Evolutionary conservation across 305 asterid species (phyloP), one percentile per base, ranked within the genome.

Genomic region (Fraxinus ornus): DNA sequence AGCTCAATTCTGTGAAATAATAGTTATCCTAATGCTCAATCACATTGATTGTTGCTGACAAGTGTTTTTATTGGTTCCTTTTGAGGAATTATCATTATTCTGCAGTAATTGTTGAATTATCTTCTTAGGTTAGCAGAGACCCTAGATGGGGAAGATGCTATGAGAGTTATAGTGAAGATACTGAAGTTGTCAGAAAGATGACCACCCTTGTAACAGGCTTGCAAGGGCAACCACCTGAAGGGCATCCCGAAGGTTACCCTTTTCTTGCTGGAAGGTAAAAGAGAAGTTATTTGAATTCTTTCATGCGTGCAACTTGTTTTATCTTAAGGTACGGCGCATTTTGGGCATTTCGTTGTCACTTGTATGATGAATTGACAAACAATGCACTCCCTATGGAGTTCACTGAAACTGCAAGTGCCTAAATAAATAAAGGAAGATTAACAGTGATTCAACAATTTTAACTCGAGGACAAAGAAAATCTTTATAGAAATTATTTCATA

Each of bases 121-220:
- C 44, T 47, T 83, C 87, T 66, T 86, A 95, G 99, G 97, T 95
- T 28, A 88, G 90, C 76, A 94, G 91, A 87, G 99, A 95, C 75
- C 99, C 99, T 47, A 92, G 99, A 89, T 95, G 98, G 99, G 99
- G 99, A 88, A 91, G 99, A 88, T 85, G 88, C 88, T 95, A 94
- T 39, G 98, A 95, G 85, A 93, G 99, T 83, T 94, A 93, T 78
- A 88, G 98, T 85, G 99, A 95, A 86, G 90, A 90, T 87, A 89
- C 98, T 66, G 93, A 93, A 79, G 77, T 95, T 57, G 96, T 95
- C 62, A 86, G 92, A 83, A 93, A 89, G 88, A 91, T 95, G 97
- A 85, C 94, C 76, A 89, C 91, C 66, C 81, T 94, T 19, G 97
- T 95, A 26, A 72, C 93, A 28, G 99, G 98, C 85, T 89, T 95